A percentile compares a stretch with the other conserved stretches of the same genome.
Conservation (phyloP, 2,329 filamentous ascomycete genomes). For the Talaromyces sp. region DNA sequence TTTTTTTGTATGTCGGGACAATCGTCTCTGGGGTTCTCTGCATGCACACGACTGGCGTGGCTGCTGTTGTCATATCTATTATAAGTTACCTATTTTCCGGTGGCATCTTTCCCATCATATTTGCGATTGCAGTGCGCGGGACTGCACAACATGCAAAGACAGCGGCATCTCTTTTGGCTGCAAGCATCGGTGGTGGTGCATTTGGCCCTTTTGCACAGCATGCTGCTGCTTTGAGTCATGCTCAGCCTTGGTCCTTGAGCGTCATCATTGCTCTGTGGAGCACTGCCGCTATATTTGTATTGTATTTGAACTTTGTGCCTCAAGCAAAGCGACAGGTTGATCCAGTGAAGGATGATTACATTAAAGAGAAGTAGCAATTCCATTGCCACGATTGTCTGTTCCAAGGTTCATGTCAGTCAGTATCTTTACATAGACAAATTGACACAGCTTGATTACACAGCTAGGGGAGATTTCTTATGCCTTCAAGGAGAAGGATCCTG, state of each 20-base stretch:
- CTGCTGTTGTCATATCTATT: constrained; percentile 49
- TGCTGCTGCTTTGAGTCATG: background rate
- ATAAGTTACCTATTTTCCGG: constrained; percentile 60
- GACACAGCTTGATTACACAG: background rate
- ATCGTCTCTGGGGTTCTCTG: constrained; percentile 53
- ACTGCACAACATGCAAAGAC: constrained; percentile 59
- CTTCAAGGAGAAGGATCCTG: background rate
- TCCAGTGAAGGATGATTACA: background rate
- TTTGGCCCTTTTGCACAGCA: constrained; percentile 32
- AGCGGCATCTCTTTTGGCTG: constrained; percentile 53
- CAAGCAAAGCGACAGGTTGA: constrained; percentile 8
- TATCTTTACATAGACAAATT: background rate
- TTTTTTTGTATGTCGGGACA: constrained; percentile 53
- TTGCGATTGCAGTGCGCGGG: constrained; percentile 57
- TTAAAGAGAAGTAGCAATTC: background rate
- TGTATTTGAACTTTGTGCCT: constrained; percentile 6
- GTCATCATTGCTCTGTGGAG: background rate
- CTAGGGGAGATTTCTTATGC: background rate
- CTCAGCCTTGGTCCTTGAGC: background rate
- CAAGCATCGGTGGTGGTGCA: constrained; percentile 51
- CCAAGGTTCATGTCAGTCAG: background rate
- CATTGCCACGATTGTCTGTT: background rate
- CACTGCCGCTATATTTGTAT: background rate
- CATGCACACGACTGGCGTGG: constrained; percentile 49
- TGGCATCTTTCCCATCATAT: constrained; percentile 59